Base-by-base conservation (phyloP, 768 basidiomycete genomes). In the Coprinopsis marcescibilis region DNA sequence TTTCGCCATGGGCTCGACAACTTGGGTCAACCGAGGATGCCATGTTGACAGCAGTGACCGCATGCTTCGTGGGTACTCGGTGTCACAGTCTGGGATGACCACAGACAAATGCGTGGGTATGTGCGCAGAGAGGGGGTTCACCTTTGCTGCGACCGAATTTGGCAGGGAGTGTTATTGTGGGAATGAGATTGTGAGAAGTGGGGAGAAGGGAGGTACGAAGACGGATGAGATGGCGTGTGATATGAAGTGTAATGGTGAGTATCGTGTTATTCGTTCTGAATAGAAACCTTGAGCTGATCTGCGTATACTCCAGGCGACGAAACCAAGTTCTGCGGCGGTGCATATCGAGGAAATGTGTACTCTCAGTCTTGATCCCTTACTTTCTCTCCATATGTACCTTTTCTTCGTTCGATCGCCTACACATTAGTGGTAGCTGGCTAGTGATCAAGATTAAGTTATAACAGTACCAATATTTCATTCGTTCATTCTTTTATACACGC, bases 141-240 rank as follows among this genome's bases (percentile, higher is more conserved):
- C 52, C 11, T 59, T 67, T 45, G 69, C 69, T 25, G 69, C 59
- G 11, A 60, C 63, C 6, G 63, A 69, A 40, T 58, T 64, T 43
- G 66, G 65, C 3, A 45, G 41, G 6, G 60, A 70, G 46, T 69
- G 68, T 46, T 64, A 59, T 46, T 70, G 69, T 48, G 67, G 65
- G n/a, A 49, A 43, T 15, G 15, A 30, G 26, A 24, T 19, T 57
- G 58, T 3, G 49, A 59, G 39, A 24, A 66, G 21, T 52, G 43
- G 53, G 58, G 55, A 42, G 53, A 59, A 4, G 48, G 48, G 34
- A 58, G 57, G 4, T 49, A 47, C 52, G 32, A 17, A 46, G 4
- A 50, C 55, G 5, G 36, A 50, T 34, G 27, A 53, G 17, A 45
- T 41, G 1, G 52, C 64, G 38, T 70, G 69, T 35, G 59, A 53